These are phyloP conservation scores for Solanum microdontum DNA, from an alignment of 257 asterid species.

Conservation along the genomic window DNA sequence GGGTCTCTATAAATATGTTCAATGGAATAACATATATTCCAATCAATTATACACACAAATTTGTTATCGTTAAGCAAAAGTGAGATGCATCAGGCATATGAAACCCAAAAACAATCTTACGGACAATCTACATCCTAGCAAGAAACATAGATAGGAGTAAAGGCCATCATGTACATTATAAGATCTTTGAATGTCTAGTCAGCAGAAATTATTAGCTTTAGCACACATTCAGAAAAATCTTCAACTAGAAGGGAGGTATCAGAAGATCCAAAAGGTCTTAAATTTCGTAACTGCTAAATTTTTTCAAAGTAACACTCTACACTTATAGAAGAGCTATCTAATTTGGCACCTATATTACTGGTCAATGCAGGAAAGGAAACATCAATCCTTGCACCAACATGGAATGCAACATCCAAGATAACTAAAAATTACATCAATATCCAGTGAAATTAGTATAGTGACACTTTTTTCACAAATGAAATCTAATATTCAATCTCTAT, in stretches of 20 bases:
- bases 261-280: neutral
- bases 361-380: neutral
- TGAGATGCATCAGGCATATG: neutral
- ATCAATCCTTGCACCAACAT: no score
- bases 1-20: neutral
- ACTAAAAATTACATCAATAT: neutral
- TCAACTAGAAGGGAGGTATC: neutral
- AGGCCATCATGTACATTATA: neutral
- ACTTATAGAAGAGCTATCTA: no score
- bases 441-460: neutral
- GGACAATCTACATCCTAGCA: neutral
- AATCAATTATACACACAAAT: neutral
- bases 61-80: neutral
- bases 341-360: neutral
- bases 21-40: neutral
- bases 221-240: neutral
- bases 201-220: neutral
- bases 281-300: neutral
- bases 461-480: neutral
- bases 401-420: neutral
- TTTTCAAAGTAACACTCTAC: neutral
- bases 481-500: neutral
- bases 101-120: neutral
- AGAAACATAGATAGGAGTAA: neutral
- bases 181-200: neutral